Base-by-base conservation (phyloP, 495 filamentous ascomycete genomes). In the Xylaria cubensis region DNA sequence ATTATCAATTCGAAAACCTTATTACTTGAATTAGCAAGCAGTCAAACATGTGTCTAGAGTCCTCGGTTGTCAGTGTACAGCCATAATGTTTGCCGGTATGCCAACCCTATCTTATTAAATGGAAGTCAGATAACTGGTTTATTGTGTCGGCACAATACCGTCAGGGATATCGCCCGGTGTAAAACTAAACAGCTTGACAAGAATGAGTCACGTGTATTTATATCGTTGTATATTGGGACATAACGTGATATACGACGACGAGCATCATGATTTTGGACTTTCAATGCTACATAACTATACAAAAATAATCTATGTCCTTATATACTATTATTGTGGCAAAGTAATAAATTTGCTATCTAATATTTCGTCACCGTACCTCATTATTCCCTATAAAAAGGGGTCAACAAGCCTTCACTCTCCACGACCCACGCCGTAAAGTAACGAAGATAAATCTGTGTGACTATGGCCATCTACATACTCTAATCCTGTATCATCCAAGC, bases 181-280 rank as follows among this genome's bases (percentile, higher is more conserved):
- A 24, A 59, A 24, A 51, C 21, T 29, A 58, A 21, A 32, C 36
- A 46, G 39, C 32, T 42, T 24, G 7, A 44, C 34, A 26, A 5
- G 34, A 13, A 41, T 42, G 29, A 41, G 29, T 44, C 36, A 42
- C 36, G 51, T 68, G 66, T 59, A 59, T 46, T 44, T 46, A n/a
- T 68, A 68, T 44, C 39, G 4, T 56, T 42, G 21, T 21, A 39
- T 63, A n/a, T 63, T 15, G 12, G 39, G 39, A 41, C 15, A 13
- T 24, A 24, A 8, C n/a, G 32, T 53, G 36, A 34, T 39, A 61
- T 61, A 63, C 9, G 61, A 63, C 44, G 24, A 44, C 4, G 41
- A 13, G 4, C 39, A 17, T 63, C 4, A 63, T 29, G 39, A 44
- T 1, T 12, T 26, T 63, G 15, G 24, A 39, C n/a, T 4, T 4